Conservation (phyloP, 805 yeast genomes). For the Cyberlindnera xishuangbannaensis region DNA sequence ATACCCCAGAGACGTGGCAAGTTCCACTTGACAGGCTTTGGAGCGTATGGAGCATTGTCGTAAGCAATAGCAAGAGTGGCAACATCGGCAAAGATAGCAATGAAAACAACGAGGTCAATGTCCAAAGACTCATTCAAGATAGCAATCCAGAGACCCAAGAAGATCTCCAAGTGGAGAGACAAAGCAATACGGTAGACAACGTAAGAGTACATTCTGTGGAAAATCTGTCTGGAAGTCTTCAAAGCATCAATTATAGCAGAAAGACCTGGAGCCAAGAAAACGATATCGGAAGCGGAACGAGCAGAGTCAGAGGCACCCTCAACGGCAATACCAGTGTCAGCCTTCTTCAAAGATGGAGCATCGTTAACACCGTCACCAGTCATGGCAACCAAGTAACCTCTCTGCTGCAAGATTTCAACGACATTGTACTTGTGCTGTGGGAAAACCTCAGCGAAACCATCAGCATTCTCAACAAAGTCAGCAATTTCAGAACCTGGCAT, state of each 20-base stretch:
- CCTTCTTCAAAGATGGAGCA: constrained; percentile 96
- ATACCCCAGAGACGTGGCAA: constrained; percentile 96
- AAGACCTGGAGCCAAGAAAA: constrained; percentile 92
- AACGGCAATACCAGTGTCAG: constrained; percentile 95
- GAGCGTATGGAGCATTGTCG: constrained; percentile 95
- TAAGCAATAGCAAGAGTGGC: constrained; percentile 96
- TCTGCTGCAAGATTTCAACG: constrained; percentile 89
- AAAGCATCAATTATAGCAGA: constrained; percentile 92
- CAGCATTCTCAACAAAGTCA: constrained; percentile 95
- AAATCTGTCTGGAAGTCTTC: constrained; percentile 93
- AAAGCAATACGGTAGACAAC: constrained; percentile 97
- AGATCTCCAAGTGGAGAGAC: constrained; percentile 89
- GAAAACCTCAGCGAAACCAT: constrained; percentile 98
- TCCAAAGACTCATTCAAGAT: constrained; percentile 80
- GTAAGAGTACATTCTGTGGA: constrained; percentile 98
- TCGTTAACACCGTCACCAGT: constrained; percentile 99
- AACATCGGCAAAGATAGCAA: constrained; percentile 96
- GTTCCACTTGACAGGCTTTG: constrained; percentile 94
- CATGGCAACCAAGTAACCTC: constrained; percentile 98
- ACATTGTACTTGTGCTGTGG: constrained; percentile 97
- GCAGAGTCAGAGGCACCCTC: constrained; percentile 98
- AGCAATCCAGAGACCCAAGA: constrained; percentile 96
- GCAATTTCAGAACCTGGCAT: constrained; percentile 97
- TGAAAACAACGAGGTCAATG: constrained; percentile 90
- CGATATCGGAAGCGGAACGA: constrained; percentile 94